A percentile compares a stretch with the other conserved stretches of the same genome.
These are phyloP conservation scores for Pseudophaeomoniella oleicola DNA, from an alignment of 2,329 filamentous ascomycete species.

Conservation along the genomic window DNA sequence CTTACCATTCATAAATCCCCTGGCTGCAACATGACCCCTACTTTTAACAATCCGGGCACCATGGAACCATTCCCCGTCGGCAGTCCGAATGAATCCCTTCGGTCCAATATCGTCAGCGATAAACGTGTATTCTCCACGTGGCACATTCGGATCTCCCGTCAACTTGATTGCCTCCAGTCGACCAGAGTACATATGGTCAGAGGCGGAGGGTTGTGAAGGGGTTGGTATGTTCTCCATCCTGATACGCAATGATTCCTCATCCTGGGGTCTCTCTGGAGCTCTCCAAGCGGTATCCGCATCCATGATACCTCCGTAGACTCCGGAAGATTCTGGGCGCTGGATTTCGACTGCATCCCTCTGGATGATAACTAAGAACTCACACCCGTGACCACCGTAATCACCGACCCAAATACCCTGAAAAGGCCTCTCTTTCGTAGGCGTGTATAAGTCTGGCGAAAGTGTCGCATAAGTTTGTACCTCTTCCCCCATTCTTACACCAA, in stretches of 20 bases:
- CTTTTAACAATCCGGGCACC: slow-evolving; percentile 61
- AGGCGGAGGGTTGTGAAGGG: slow-evolving; percentile 9
- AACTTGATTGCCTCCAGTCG: slow-evolving; percentile 74
- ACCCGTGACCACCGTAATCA: slow-evolving; percentile 77
- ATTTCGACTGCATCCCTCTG: slow-evolving; percentile 43
- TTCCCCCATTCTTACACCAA: slow-evolving; percentile 32
- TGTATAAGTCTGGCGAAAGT: slow-evolving; percentile 60
- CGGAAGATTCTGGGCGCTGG: not conserved
- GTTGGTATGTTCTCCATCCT: slow-evolving; percentile 1
- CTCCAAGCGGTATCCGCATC: not conserved
- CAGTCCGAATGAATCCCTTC: slow-evolving; percentile 47
- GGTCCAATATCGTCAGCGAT: slow-evolving; percentile 62
- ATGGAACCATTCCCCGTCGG: slow-evolving; percentile 53
- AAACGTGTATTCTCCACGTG: slow-evolving; percentile 73
- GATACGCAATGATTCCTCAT: slow-evolving; percentile 27
- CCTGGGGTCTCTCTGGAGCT: slow-evolving; percentile 11
- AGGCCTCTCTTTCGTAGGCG: slow-evolving; percentile 62
- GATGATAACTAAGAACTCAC: slow-evolving; percentile 71
- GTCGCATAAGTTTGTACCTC: slow-evolving; percentile 54
- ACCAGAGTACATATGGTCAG: slow-evolving; percentile 44
- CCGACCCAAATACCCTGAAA: slow-evolving; percentile 88
- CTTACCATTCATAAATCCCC: slow-evolving; percentile 59
- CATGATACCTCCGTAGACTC: not conserved
- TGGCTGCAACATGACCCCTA: slow-evolving; percentile 61
- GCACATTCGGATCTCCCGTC: slow-evolving; percentile 82